These are phyloP conservation scores for Raffaelea arxii DNA, from an alignment of 2,329 filamentous ascomycete genomes.

Conservation along the genomic window DNA sequence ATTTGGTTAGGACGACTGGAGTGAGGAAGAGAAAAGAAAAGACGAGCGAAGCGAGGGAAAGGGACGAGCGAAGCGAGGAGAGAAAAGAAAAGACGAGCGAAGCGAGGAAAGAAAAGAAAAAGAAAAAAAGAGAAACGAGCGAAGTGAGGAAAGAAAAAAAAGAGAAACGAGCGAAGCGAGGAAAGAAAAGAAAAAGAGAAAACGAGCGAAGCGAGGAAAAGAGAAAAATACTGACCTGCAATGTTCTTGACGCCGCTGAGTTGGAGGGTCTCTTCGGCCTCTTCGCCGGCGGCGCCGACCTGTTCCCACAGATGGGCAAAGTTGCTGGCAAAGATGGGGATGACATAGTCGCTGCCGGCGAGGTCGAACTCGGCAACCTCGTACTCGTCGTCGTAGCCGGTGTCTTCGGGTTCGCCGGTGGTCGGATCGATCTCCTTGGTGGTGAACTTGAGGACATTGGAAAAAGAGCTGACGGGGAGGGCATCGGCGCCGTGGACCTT, in stretches of 20 bases:
- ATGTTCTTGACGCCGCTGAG: slow-evolving; percentile 85
- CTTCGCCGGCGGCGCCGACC: slow-evolving; percentile 77
- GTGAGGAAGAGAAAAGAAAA: not conserved
- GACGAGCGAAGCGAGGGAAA: not conserved
- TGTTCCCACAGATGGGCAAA: slow-evolving; percentile 96
- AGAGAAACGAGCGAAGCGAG: too few relatives aligned
- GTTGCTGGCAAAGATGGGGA: slow-evolving; percentile 87
- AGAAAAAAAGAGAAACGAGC: not conserved
- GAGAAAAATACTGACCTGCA: slow-evolving; percentile 54
- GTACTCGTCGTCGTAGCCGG: slow-evolving; percentile 94
- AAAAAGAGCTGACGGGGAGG: slow-evolving; percentile 75
- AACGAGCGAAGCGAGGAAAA: too few relatives aligned
- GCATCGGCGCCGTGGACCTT: slow-evolving; percentile 65
- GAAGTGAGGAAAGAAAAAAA: slow-evolving; percentile 1
- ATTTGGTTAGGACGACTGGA: slow-evolving; percentile 8
- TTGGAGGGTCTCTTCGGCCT: slow-evolving; percentile 84
- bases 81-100: not conserved
- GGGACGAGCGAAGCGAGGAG: too few relatives aligned
- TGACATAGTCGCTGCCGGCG: slow-evolving; percentile 82
- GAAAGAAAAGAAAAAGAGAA: not conserved
- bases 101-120: not conserved
- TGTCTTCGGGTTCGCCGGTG: slow-evolving; percentile 84
- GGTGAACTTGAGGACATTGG: slow-evolving; percentile 91
- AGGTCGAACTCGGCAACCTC: slow-evolving; percentile 91
- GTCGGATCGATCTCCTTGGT: slow-evolving; percentile 96